A percentile compares a stretch with the other conserved stretches of the same genome.
Conservation (phyloP, 2,329 filamentous ascomycete genomes). For the Colletotrichum plurivorum region DNA sequence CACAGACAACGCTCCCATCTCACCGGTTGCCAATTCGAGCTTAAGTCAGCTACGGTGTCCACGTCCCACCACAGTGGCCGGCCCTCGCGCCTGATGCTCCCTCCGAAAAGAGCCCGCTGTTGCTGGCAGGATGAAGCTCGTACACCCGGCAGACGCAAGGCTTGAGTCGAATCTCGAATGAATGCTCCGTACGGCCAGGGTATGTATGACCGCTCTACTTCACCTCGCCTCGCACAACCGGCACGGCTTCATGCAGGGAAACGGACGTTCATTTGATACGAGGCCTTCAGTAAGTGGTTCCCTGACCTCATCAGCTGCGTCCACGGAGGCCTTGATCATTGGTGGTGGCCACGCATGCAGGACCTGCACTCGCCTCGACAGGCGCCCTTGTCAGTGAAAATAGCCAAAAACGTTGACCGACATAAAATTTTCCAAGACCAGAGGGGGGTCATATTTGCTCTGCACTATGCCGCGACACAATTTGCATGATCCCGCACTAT, state of each 20-base stretch:
- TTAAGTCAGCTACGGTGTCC: slow-evolving; percentile 35
- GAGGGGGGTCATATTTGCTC: slow-evolving; percentile 20
- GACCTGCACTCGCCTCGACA: slow-evolving; percentile 21
- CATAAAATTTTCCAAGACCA: slow-evolving; percentile 27
- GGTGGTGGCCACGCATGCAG: slow-evolving; percentile 25
- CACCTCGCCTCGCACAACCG: slow-evolving; percentile 25
- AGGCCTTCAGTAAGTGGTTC: slow-evolving; percentile 18
- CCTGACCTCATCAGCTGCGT: slow-evolving; percentile 37
- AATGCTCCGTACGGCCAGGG: slow-evolving; percentile 4
- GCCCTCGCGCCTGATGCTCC: slow-evolving; percentile 9
- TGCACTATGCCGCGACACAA: slow-evolving; percentile 30
- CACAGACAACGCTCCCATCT: slow-evolving; percentile 29
- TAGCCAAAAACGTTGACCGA: slow-evolving; percentile 34
- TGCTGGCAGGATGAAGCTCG: slow-evolving; percentile 15
- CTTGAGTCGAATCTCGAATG: slow-evolving; percentile 29
- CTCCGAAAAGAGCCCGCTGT: background rate
- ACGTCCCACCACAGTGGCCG: slow-evolving; percentile 24
- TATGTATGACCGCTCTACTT: slow-evolving; percentile 11
- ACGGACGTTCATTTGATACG: slow-evolving; percentile 37
- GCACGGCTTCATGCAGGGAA: slow-evolving; percentile 34
- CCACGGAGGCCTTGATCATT: slow-evolving; percentile 26
- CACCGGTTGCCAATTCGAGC: slow-evolving; percentile 40
- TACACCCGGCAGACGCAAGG: slow-evolving; percentile 11
- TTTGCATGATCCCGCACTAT: slow-evolving; percentile 19
- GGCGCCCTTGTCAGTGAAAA: slow-evolving; percentile 29